Evolutionary conservation across 306 rosid genomes (phyloP).

Genomic region (Ceratonia siliqua): DNA sequence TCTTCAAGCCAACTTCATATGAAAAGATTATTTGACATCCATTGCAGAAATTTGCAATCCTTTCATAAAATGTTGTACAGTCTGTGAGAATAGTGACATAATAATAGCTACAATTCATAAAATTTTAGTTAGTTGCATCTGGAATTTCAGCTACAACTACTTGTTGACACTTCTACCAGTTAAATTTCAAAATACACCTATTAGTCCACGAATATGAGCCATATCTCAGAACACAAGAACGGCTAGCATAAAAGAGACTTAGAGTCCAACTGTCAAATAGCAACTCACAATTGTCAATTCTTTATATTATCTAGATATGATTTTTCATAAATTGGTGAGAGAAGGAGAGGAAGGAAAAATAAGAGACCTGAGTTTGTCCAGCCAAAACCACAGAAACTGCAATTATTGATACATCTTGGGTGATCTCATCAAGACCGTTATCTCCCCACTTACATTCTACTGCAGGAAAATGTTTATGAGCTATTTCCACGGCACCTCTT

Average conservation of each 20-base stretch:
- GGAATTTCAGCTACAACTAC: background rate
- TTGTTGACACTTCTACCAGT: background rate
- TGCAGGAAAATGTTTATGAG: constrained; percentile 51
- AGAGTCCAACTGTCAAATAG: background rate
- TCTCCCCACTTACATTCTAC: constrained; percentile 81
- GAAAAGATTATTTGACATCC: background rate
- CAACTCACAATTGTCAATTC: background rate
- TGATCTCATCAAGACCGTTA: constrained; percentile 67
- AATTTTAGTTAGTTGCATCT: background rate
- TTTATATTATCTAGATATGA: background rate
- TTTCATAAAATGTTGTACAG: background rate
- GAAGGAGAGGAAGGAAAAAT: background rate
- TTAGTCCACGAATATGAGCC: background rate
- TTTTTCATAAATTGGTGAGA: background rate
- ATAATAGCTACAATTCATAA: constrained; percentile 1
- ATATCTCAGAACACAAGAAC: background rate
- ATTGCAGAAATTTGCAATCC: background rate
- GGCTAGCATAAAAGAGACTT: background rate
- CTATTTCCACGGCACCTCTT: constrained; percentile 62
- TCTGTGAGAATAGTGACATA: background rate
- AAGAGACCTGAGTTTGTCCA: constrained; percentile 80
- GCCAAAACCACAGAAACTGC: constrained; percentile 95
- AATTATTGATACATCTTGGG: constrained; percentile 57
- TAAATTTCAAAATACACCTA: background rate
- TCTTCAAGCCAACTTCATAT: background rate